Percentiles rank a stretch among this genome's conserved stretches.
These are phyloP conservation scores for Endocalyx cinctus DNA, from an alignment of 2,329 filamentous ascomycete genomes.

Conservation along the genomic window DNA sequence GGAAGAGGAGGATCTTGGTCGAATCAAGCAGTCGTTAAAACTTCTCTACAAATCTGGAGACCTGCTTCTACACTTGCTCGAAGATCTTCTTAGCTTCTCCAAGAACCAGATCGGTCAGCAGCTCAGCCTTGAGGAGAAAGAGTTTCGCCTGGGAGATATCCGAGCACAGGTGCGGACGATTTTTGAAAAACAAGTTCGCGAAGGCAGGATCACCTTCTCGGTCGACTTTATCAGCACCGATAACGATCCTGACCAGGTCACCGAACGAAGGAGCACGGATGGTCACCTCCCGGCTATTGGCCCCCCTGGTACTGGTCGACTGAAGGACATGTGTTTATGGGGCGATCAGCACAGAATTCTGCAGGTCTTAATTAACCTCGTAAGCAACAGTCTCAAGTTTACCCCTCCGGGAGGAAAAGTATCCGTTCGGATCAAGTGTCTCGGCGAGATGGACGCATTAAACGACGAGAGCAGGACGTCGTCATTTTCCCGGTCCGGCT, in stretches of 20 bases:
- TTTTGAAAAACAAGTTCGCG: slow-evolving; percentile 84
- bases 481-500: slow-evolving; percentile 44
- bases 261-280: slow-evolving; percentile 30
- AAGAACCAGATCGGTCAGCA: slow-evolving; percentile 92
- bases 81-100: slow-evolving; percentile 86
- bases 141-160: slow-evolving; percentile 81
- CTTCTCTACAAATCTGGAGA: slow-evolving; percentile 89
- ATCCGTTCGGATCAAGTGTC: slow-evolving; percentile 68
- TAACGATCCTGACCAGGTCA: slow-evolving; percentile 22
- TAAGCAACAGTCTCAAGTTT: slow-evolving; percentile 90
- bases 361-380: slow-evolving; percentile 89
- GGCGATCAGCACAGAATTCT: slow-evolving; percentile 90
- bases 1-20: slow-evolving; percentile 76
- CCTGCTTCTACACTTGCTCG: slow-evolving; percentile 76
- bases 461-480: slow-evolving; percentile 47
- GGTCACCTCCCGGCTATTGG: slow-evolving; percentile 53
- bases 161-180: slow-evolving; percentile 78
- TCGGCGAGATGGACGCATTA: slow-evolving; percentile 51
- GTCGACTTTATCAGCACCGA: slow-evolving; percentile 64
- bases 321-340: slow-evolving; percentile 85
- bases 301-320: slow-evolving; percentile 59
- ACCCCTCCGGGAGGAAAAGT: slow-evolving; percentile 74
- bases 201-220: slow-evolving; percentile 68
- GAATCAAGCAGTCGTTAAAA: slow-evolving; percentile 77
- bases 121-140: slow-evolving; percentile 74